phyloP scores from a whole-genome alignment of 257 asterid species.

The Solanum etuberosum region DNA sequence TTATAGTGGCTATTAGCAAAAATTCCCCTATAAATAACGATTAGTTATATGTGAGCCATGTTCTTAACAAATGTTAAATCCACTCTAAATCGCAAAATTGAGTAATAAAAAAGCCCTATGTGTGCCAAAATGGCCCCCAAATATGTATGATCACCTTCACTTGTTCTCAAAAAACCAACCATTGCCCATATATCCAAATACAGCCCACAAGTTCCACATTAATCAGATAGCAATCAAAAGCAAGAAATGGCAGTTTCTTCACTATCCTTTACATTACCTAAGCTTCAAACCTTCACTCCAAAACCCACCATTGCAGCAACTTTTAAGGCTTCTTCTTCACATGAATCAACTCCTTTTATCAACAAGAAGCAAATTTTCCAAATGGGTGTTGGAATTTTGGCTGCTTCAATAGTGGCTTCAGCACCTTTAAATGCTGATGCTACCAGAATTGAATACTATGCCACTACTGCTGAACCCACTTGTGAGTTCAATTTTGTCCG shows the following conservation, averaged over 20 bases:
- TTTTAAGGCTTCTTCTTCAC: constrained; percentile 25
- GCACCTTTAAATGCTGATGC: constrained; percentile 66
- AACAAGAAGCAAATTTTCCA: constrained; percentile 35
- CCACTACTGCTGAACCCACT: constrained; percentile 70
- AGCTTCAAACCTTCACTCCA: constrained; percentile 12
- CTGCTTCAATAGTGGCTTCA: constrained; percentile 54
- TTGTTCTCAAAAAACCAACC: not conserved
- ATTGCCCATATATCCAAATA: not conserved
- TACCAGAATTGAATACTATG: constrained; percentile 77
- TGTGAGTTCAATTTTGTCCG: constrained; percentile 64
- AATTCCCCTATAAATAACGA: too few species aligned
- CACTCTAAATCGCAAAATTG: too few species aligned
- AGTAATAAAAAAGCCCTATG: too few species aligned
- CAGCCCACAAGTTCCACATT: constrained; percentile 20
- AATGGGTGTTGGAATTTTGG: constrained; percentile 54
- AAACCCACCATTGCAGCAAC: constrained; percentile 1
- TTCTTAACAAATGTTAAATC: too few species aligned
- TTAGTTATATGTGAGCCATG: too few species aligned
- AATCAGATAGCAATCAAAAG: not conserved
- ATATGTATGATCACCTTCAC: not conserved
- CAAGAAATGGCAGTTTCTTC: constrained; percentile 46
- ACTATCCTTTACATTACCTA: constrained; percentile 30
- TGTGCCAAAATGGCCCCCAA: not conserved
- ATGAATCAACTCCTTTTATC: constrained; percentile 5
- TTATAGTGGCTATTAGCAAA: too few species aligned